A percentile compares a stretch with the other conserved stretches of the same genome.
phyloP scores from a whole-genome alignment of 164 flowering plant genomes.

The Magnolia officinalis region DNA sequence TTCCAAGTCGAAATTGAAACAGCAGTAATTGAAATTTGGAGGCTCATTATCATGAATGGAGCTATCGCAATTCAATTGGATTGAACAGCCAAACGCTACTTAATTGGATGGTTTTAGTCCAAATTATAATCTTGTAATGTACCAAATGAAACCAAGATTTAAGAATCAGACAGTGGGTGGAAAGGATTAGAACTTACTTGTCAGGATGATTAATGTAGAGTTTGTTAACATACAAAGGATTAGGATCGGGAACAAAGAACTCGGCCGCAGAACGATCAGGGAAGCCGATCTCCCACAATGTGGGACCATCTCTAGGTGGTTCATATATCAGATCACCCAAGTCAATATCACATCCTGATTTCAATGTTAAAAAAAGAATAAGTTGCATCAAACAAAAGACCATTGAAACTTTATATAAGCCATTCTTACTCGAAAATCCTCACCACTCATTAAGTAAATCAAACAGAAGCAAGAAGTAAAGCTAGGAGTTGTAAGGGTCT shows the following conservation, averaged over 20 bases:
- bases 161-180: not conserved
- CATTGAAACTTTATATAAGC: too few relatives aligned
- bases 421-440: too few relatives aligned
- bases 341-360: slow-evolving; percentile 51
- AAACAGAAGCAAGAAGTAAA: too few relatives aligned
- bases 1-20: not conserved
- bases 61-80: not conserved
- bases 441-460: too few relatives aligned
- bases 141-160: not conserved
- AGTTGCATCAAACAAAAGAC: not conserved
- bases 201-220: slow-evolving; percentile 63
- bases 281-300: slow-evolving; percentile 87
- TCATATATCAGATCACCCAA: slow-evolving; percentile 55
- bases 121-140: not conserved
- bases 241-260: slow-evolving; percentile 76
- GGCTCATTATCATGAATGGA: not conserved
- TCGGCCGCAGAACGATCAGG: slow-evolving; percentile 87
- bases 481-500: too few relatives aligned
- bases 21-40: too few relatives aligned
- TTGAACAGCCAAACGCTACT: not conserved
- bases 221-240: slow-evolving; percentile 56
- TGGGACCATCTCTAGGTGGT: slow-evolving; percentile 86
- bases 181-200: slow-evolving; percentile 35
- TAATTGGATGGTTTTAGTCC: not conserved
- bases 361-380: not conserved